Evolutionary conservation across 371 early-diverging fungal species (phyloP), one percentile per base, ranked within the genome.

Genomic region (Rhizopus arrhizus): DNA sequence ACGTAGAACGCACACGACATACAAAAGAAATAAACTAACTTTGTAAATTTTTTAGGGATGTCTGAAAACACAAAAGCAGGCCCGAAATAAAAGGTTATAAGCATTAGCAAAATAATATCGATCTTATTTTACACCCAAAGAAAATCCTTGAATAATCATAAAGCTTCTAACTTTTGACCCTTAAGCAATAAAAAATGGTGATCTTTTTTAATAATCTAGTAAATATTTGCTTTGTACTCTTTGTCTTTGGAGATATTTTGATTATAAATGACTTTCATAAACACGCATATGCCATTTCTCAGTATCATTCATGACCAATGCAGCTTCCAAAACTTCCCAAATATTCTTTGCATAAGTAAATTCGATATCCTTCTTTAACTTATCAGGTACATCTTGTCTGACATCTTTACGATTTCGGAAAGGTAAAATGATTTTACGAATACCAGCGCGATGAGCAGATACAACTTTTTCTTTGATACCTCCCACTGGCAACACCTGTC

Each of bases 381-480:
- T 83, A 3, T 67, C 73, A 5, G 91, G 93, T 5, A 93, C 86
- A 50, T 93, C 91, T 35, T 80, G 76, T 22, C 77, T 70, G 5
- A 87, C 82, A 57, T 85, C 85, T 55, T 83, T 84, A 33, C 70
- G 73, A 55, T 88, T 88, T 10, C 84, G 66, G n/a, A 69, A 63
- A 8, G 89, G 87, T 52, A 88, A 56, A 43, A 88, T 81, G 38
- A 88, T 72, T 59, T 77, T 84, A 42, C 72, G 75, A 11, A 94
- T 81, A 16, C 91, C 91, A 12, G 89, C 89, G 3, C 92, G 85
- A 66, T 93, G 92, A 1, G 94, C 94, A 2, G 93, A 91, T 12
- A 92, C 82, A 16, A 92, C 84, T 68, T 93, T 93, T 68, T 94
- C 93, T 70, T 91, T 90, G 69, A 94, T 86, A 3, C 93, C 93